Evolutionary conservation across 2,329 filamentous ascomycete genomes (phyloP), one percentile per base, ranked within the genome.

Genomic region (Elsinoe australis): DNA sequence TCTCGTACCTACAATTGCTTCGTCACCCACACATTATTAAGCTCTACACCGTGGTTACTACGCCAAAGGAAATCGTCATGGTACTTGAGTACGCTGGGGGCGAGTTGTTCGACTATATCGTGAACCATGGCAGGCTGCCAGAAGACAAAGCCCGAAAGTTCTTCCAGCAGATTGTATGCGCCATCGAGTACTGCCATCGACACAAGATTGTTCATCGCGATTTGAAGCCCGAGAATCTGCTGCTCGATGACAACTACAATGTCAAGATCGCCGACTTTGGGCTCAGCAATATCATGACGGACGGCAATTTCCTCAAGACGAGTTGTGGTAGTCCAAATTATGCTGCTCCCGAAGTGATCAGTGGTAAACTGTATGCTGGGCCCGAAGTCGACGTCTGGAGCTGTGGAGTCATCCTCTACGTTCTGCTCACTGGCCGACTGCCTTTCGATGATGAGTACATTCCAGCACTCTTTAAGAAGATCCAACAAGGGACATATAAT

Each of bases 261-360:
- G 90, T 98, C 68, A 98, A 98, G 72, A 98, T 98, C 70, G 92
- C 92, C 59, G 92, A 98, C 68, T 98, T 98, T 58, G 92, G 92
- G 50, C 74, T 98, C 50, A 96, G 90, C 72, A 98, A 98, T 64
- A 98, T 98, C 69, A 98, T 98, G 92, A 96, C 92, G 0, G 92
- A 98, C 64, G 92, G 92, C 19, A 98, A 98, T 65, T 98, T 98
- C 64, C 78, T 98, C 60, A 96, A 95, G 71, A 98, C 92, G 1
- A 96, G 89, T 64, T 98, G 92, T 61, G 92, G 92, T 47, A 96
- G 90, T 62, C 92, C 92, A 33, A 98, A 98, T 67, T 98, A 98
- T 66, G 92, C 92, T 9, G 92, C 92, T 1, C 92, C 92, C 5
- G 92, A 98, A 66, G 92, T 98, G 52, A 96, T 98, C 61, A 92